A percentile compares a stretch with the other conserved stretches of the same genome.
These are phyloP conservation scores for Eucalyptus shirleyi DNA, from an alignment of 345 rosid genomes.

Conservation along the genomic window DNA sequence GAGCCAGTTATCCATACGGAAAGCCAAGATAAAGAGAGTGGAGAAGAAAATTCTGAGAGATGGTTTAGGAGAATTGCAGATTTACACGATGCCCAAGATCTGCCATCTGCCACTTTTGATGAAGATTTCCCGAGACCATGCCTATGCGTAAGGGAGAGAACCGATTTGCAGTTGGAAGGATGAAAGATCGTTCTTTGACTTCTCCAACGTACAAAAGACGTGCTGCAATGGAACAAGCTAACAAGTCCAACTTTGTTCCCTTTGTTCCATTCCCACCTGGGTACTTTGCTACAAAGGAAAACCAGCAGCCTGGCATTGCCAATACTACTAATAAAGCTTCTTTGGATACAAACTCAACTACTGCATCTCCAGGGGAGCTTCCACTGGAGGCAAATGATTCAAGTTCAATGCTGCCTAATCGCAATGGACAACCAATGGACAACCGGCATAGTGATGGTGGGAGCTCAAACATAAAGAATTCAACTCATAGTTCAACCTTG, in stretches of 20 bases:
- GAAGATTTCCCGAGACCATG: conserved; percentile 63
- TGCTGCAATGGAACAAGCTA: conserved; percentile 40
- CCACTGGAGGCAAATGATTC: not conserved
- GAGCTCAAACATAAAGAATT: not conserved
- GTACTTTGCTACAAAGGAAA: conserved; percentile 49
- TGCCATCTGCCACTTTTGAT: conserved; percentile 21
- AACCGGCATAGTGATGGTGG: conserved; percentile 1
- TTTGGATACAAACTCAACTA: conserved; percentile 6
- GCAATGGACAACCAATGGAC: not conserved
- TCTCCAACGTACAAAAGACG: conserved; percentile 64
- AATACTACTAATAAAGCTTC: conserved; percentile 4
- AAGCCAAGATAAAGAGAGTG: conserved; percentile 19
- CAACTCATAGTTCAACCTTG: not conserved
- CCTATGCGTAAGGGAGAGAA: conserved; percentile 76
- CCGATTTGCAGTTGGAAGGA: conserved; percentile 68
- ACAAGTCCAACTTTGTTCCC: conserved; percentile 47
- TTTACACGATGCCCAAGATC: conserved; percentile 41
- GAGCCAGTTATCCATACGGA: not conserved
- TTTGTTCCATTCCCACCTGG: conserved; percentile 83
- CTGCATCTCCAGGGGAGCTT: conserved; percentile 6
- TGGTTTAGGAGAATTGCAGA: conserved; percentile 68
- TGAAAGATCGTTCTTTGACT: conserved; percentile 66
- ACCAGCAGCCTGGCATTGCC: conserved; percentile 12
- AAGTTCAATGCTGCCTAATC: not conserved
- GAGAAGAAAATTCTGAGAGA: conserved; percentile 40